Evolutionary conservation across 129 eudicot species (phyloP), one percentile per base, ranked within the genome.

Genomic region (Escallonia rubra): DNA sequence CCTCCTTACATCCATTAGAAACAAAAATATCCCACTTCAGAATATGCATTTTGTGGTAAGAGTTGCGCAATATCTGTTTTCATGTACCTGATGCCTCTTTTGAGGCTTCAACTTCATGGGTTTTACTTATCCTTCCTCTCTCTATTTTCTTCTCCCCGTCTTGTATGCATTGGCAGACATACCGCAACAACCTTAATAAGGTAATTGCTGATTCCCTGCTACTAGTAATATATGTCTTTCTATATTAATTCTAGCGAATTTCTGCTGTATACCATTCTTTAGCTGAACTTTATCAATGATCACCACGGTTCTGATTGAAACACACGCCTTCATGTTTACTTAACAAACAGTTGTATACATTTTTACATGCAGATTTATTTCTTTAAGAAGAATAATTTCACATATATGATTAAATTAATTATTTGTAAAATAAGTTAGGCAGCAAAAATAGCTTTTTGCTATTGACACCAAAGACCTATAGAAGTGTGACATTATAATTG

Each of bases 31-130:
- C 23, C 97, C 97, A 8, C 90, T 94, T 63, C 88, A 90, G 53
- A 89, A 90, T 76, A 94, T 94, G 89, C 99, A 94, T 69, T 94
- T 94, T 78, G 99, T 94, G 89, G 99, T 81, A 77, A 84, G 90
- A 67, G 13, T 46, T 48, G 34, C 66, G 46, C 56, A n/a, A 7
- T 38, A 14, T 51, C 23, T 42, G 38, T 34, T 65, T 57, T 75
- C 54, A 41, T 70, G 56, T n/a, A 14, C 57, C 49, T 77, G 10
- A 39, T 15, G 2, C 8, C 53, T 65, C 51, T 60, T 63, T 51
- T 41, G 10, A 63, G 72, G 9, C 8, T 15, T 4, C 49, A 47
- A 60, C 46, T 5, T 23, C 42, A 61, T 44, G 14, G 57, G 39
- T 51, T 58, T 76, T 41, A 62, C 61, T 57, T 57, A 34, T 61